Conservation (phyloP, 768 basidiomycete genomes). For the Trametopsis cervina region DNA sequence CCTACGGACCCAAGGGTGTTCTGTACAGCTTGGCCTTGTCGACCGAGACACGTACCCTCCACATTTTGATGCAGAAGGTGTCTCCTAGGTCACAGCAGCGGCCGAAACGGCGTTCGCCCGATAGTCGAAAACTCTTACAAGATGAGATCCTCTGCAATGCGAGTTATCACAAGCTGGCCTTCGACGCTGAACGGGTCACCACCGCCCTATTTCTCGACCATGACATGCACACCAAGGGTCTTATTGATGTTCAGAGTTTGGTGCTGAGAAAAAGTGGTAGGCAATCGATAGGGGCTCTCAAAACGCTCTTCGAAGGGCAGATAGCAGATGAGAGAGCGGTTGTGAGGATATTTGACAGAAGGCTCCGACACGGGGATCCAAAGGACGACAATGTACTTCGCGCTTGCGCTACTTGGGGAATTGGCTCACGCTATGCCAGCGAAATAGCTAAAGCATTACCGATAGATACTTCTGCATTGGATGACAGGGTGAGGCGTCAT, state of each 20-base stretch:
- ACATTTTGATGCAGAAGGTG: not conserved
- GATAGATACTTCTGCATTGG: not conserved
- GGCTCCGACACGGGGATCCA: conserved; percentile 17
- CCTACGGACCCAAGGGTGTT: not conserved
- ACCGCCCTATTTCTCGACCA: conserved; percentile 34
- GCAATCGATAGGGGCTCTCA: not conserved
- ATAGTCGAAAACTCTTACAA: not conserved
- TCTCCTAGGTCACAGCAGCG: not conserved
- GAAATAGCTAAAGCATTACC: not conserved
- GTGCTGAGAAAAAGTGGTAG: conserved; percentile 16
- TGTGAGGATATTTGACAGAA: conserved; percentile 26
- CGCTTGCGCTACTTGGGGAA: conserved; percentile 16
- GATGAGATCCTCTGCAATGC: not conserved
- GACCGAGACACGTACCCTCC: not conserved
- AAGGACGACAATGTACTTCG: conserved; percentile 10
- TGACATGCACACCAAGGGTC: conserved; percentile 27
- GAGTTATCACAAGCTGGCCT: conserved; percentile 9
- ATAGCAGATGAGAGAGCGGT: conserved; percentile 17
- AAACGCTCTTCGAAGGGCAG: not conserved
- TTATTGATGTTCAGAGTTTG: conserved; percentile 36
- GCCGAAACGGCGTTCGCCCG: not conserved
- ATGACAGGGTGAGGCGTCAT: not conserved
- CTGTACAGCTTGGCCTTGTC: not conserved
- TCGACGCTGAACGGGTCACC: conserved; percentile 41
- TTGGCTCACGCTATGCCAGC: not conserved